Evolutionary conservation across 768 basidiomycete species (phyloP).

Genomic region (Lentinula lateritia): DNA sequence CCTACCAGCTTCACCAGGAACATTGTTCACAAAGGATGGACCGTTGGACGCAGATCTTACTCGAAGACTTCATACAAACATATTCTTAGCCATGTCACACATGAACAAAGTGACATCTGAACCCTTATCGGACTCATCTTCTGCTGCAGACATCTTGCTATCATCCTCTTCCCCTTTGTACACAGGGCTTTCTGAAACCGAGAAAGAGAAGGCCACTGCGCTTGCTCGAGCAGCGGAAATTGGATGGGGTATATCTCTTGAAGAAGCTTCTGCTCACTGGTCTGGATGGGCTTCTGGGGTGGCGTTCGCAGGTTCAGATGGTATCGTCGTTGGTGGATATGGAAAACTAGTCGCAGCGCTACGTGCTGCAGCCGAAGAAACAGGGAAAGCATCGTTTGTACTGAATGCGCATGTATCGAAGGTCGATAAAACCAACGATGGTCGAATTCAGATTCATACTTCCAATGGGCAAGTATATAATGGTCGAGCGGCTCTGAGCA

Average conservation of each 20-base stretch:
- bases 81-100: background rate
- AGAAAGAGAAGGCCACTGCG: background rate
- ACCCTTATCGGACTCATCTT: background rate
- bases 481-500: background rate
- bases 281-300: constrained; percentile 1
- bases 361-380: background rate
- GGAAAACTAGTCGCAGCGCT: background rate
- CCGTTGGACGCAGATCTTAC: background rate
- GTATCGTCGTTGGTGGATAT: constrained; percentile 5
- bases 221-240: constrained; percentile 4
- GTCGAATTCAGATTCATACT: background rate
- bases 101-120: background rate
- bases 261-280: constrained; percentile 1
- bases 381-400: background rate
- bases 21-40: background rate
- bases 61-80: background rate
- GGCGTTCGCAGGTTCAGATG: constrained; percentile 5
- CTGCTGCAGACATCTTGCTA: constrained; percentile 1
- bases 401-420: background rate
- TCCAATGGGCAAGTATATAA: background rate
- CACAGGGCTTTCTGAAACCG: constrained; percentile 1
- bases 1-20: background rate
- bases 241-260: constrained; percentile 4
- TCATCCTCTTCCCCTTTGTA: constrained; percentile 1
- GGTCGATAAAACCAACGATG: background rate